Percentiles rank a stretch among this genome's conserved stretches.
phyloP scores from a whole-genome alignment of 371 early-diverging fungal genomes.

The Rhizopus sp. region DNA sequence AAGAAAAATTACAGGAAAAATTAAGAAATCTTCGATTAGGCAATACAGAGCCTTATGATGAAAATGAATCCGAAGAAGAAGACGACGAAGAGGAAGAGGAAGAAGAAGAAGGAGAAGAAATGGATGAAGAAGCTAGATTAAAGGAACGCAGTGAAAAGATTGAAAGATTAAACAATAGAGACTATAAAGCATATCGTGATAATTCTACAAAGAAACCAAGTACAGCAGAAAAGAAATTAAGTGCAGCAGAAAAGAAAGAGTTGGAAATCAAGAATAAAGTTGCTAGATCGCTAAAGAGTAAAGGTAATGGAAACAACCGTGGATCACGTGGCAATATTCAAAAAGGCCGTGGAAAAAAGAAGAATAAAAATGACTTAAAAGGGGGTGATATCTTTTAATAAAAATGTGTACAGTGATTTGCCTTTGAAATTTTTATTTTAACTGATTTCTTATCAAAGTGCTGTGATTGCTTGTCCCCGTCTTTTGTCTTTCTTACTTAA shows the following conservation, averaged over 20 bases:
- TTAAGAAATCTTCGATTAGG: constrained; percentile 43
- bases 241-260: constrained; percentile 39
- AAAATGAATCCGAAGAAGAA: constrained; percentile 29
- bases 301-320: constrained; percentile 36
- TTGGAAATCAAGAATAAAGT: constrained; percentile 64
- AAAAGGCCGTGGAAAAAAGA: constrained; percentile 63
- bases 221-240: constrained; percentile 17
- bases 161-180: constrained; percentile 53
- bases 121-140: constrained; percentile 26
- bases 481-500: too few relatives aligned
- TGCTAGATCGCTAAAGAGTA: constrained; percentile 45
- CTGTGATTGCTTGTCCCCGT: too few relatives aligned
- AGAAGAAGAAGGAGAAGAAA: constrained; percentile 34
- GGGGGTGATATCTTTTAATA: constrained; percentile 46
- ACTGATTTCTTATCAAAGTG: too few relatives aligned
- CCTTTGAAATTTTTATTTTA: too few relatives aligned
- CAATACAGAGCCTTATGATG: constrained; percentile 39
- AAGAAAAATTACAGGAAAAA: constrained; percentile 26
- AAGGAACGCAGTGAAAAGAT: constrained; percentile 31
- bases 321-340: constrained; percentile 40
- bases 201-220: constrained; percentile 27
- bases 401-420: neutral
- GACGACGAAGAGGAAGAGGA: constrained; percentile 32
- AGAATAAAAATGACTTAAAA: constrained; percentile 38
- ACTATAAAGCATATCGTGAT: constrained; percentile 62